Conservation (phyloP, 805 yeast genomes). For the Priceomyces melissophilus region DNA sequence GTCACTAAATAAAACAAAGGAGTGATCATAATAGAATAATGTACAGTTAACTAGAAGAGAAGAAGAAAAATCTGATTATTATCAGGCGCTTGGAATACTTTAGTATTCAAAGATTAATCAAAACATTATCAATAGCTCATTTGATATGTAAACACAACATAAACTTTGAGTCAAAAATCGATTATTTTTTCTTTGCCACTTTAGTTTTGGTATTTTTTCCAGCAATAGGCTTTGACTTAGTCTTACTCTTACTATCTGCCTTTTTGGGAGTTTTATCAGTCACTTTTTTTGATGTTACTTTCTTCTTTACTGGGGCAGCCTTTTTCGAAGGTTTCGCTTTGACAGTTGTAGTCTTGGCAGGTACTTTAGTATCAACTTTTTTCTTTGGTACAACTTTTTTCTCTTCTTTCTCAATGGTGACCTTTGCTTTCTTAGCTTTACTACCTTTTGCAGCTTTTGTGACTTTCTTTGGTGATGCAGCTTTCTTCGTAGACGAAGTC, state of each 20-base stretch:
- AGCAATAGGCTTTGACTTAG: conserved; percentile 10
- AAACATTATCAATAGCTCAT: background rate
- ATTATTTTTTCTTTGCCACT: conserved; percentile 11
- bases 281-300: conserved; percentile 12
- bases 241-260: conserved; percentile 12
- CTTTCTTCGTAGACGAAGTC: conserved; percentile 10
- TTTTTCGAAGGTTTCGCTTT: conserved; percentile 15
- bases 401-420: conserved; percentile 13
- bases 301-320: conserved; percentile 12
- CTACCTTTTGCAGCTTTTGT: conserved; percentile 13
- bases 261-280: conserved; percentile 27
- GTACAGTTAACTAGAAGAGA: no score
- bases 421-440: conserved; percentile 14
- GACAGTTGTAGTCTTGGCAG: conserved; percentile 19
- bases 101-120: background rate
- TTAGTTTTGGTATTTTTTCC: conserved; percentile 12
- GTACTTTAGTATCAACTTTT: conserved; percentile 18
- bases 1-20: no score
- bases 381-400: conserved; percentile 20
- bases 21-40: no score
- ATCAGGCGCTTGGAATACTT: background rate
- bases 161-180: background rate
- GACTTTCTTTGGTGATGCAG: conserved; percentile 6
- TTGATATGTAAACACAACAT: background rate
- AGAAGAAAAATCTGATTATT: no score